Percentiles rank a stretch among this genome's conserved stretches.
phyloP scores from a whole-genome alignment of 306 rosid genomes.

The Prunus persica region Prunus_persica_NCBIv2 NC_034009.1:32218001-32218500 shows the following conservation, averaged over 20 bases:
- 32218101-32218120: not conserved
- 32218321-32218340: slow-evolving; percentile 56
- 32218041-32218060: not conserved
- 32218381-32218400: slow-evolving; percentile 65
- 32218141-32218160: not conserved
- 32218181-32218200: not conserved
- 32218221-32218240: slow-evolving; percentile 1
- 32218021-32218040: not conserved
- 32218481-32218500: slow-evolving; percentile 57
- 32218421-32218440: slow-evolving; percentile 73
- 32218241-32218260: not conserved
- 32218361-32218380: slow-evolving; percentile 63
- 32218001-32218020: not conserved
- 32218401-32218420: slow-evolving; percentile 67
- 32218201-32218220: not conserved
- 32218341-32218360: slow-evolving; percentile 52
- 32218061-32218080: not conserved
- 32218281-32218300: slow-evolving; percentile 13
- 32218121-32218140: not conserved
- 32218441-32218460: slow-evolving; percentile 65
- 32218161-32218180: not conserved
- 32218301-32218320: slow-evolving; percentile 50
- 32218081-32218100: not conserved
- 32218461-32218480: slow-evolving; percentile 59
- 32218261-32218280: slow-evolving; percentile 11